Base-by-base conservation (phyloP, 2,329 filamentous ascomycete species). In the Ophiostoma ulmi region DNA sequence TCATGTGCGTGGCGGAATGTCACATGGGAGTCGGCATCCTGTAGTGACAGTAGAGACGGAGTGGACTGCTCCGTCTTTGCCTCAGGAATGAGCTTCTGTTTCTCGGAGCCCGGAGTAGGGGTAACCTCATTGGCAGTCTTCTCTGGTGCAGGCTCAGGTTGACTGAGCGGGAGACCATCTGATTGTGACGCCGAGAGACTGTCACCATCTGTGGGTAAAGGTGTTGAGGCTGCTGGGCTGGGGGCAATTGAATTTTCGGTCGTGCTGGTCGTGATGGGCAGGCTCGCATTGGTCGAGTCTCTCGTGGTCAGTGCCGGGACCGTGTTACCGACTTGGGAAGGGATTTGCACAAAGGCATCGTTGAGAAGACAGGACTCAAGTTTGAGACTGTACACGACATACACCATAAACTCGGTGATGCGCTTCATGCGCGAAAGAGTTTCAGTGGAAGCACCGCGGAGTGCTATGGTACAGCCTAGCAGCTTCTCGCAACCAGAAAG, bases 391-490 rank as follows among this genome's bases (percentile, higher is more conserved):
- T 99, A 99, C 14, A 98, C 94, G 26, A 99, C 96, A 75, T 98
- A 99, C 52, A 96, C 91, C 94, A 99, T 97, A 77, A 99, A 98
- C 78, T 99, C 95, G 13, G 94, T 95, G 74, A 99, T 95, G 69
- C 89, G 87, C 80, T 99, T 99, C 79, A 99, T 88, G 75, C 89
- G 91, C 1, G 88, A 83, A 22, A 99, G 84, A 0, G 88, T 84
- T 67, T 87, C 82, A 39, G 88, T 89, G 72, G 91, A 88, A 3
- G 91, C 92, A 1, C 95, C 95, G 65, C 95, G 89, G 31, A 99
- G 83, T 14, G 93, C 92, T 75, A 99, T 97, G 0, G 95, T 99
- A 77, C 95, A 98, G 0, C 95, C 96, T 1, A 99, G 86, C 72
- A 96, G 91, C 73, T 92, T 92, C 10, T 91, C 88, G 75, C 93